Percentiles rank a stretch among this genome's conserved stretches.
These are phyloP conservation scores for Pseudohalonectria lignicola DNA, from an alignment of 2,329 filamentous ascomycete genomes.

Conservation along the genomic window DNA sequence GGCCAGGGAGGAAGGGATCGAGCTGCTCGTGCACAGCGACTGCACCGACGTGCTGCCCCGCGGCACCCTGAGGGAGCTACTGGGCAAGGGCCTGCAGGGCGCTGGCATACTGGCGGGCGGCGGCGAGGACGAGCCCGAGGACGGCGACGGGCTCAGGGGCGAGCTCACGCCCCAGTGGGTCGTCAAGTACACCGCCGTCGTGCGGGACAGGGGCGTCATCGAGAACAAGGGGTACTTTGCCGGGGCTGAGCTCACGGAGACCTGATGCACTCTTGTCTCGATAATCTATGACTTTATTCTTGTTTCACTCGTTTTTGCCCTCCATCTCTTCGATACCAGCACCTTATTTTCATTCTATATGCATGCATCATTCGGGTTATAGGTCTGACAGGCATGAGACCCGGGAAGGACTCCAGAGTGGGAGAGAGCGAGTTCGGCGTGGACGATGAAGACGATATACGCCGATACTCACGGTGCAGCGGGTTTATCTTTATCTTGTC, in stretches of 20 bases:
- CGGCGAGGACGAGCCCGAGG: constrained; percentile 16
- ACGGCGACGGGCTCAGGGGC: constrained; percentile 51
- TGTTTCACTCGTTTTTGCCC: constrained; percentile 5
- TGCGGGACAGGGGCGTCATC: constrained; percentile 86
- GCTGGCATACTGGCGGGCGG: constrained; percentile 61
- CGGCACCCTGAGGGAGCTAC: constrained; percentile 73
- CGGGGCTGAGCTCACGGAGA: constrained; percentile 55
- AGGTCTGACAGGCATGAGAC: too few relatives aligned
- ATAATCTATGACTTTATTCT: constrained; percentile 4
- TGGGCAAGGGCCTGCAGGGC: constrained; percentile 61
- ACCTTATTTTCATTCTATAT: too few relatives aligned
- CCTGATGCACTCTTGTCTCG: constrained; percentile 11
- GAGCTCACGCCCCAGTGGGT: constrained; percentile 88
- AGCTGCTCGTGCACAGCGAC: constrained; percentile 88
- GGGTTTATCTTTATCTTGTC: too few relatives aligned
- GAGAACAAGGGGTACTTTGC: constrained; percentile 99
- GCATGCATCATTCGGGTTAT: too few relatives aligned
- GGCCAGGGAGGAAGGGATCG: constrained; percentile 73
- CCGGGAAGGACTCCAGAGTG: too few relatives aligned
- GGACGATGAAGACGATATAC: too few relatives aligned
- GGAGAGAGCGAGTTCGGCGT: too few relatives aligned
- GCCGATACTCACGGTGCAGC: too few relatives aligned
- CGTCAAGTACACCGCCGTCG: constrained; percentile 92
- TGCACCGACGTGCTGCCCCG: constrained; percentile 82
- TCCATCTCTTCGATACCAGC: background rate